Evolutionary conservation across 345 rosid species (phyloP).

Genomic region (Populus tremula): DNA sequence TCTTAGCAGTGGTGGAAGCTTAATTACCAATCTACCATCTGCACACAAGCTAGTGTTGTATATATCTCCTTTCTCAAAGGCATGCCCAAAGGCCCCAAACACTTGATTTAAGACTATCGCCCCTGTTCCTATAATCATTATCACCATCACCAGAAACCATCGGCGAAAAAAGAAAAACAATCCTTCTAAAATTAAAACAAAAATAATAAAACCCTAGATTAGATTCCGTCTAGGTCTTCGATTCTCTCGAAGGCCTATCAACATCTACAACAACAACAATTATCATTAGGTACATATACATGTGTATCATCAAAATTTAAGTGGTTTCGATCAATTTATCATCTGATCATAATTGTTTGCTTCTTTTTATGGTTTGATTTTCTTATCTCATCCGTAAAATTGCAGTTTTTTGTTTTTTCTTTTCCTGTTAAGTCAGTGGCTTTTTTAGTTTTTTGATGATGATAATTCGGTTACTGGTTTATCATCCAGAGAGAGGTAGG

Average conservation of each 20-base stretch:
- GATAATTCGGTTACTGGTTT: neutral
- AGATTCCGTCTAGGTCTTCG: constrained; percentile 29
- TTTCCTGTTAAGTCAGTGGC: neutral
- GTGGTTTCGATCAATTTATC: neutral
- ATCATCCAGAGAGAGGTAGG: neutral
- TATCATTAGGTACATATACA: constrained; percentile 5
- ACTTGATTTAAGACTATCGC: neutral
- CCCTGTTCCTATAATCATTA: neutral
- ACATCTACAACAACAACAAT: constrained; percentile 1
- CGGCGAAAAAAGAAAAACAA: neutral
- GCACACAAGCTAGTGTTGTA: neutral
- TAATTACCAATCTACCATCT: neutral
- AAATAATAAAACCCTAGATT: constrained; percentile 11
- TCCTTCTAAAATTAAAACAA: neutral
- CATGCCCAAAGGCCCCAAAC: neutral
- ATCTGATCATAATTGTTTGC: neutral
- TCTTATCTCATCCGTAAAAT: neutral
- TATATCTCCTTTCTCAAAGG: neutral
- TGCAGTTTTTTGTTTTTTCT: neutral
- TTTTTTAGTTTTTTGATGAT: neutral
- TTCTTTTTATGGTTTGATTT: neutral
- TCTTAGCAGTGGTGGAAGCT: neutral
- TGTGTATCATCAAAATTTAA: neutral
- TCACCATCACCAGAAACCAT: constrained; percentile 3
- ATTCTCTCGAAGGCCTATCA: constrained; percentile 28